Conservation (phyloP, 2,329 filamentous ascomycete species). For the Elsinoe necatrix region DNA sequence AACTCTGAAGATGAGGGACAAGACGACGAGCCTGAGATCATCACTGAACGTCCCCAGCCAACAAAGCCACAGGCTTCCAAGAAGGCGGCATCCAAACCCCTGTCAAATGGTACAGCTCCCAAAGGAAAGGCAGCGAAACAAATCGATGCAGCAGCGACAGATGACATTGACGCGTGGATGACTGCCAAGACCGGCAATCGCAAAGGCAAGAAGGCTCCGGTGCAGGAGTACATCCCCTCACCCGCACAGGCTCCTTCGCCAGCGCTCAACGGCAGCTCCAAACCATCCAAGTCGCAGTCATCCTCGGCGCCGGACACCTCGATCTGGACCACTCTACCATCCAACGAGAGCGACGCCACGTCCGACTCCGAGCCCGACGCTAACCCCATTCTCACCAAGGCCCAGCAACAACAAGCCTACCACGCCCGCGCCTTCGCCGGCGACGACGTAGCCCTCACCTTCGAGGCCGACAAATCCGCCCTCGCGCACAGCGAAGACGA, state of each 20-base stretch:
- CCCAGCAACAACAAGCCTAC: slow-evolving; percentile 55
- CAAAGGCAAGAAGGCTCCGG: slow-evolving; percentile 15
- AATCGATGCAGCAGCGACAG: not conserved
- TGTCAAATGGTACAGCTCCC: slow-evolving; percentile 32
- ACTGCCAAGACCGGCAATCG: slow-evolving; percentile 22
- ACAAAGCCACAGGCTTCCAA: slow-evolving; percentile 19
- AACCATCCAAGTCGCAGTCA: slow-evolving; percentile 6
- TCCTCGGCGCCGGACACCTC: slow-evolving; percentile 16
- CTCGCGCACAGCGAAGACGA: slow-evolving; percentile 69
- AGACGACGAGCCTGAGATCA: slow-evolving; percentile 28
- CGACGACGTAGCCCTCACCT: slow-evolving; percentile 72
- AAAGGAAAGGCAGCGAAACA: slow-evolving; percentile 19
- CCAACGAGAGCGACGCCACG: slow-evolving; percentile 26
- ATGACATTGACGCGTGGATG: slow-evolving; percentile 21
- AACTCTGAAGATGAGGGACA: slow-evolving; percentile 38
- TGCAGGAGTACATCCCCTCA: slow-evolving; percentile 19
- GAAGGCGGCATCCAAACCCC: slow-evolving; percentile 10
- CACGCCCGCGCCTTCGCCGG: slow-evolving; percentile 76
- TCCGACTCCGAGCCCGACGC: slow-evolving; percentile 18
- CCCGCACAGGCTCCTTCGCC: slow-evolving; percentile 14
- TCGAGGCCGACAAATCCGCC: slow-evolving; percentile 69
- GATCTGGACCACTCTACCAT: slow-evolving; percentile 39
- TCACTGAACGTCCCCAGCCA: slow-evolving; percentile 25
- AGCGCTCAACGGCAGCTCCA: slow-evolving; percentile 9
- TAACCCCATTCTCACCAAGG: slow-evolving; percentile 23